Evolutionary conservation across 192 early-diverging fungal species (phyloP), one percentile per base, ranked within the genome.

Genomic region (Lobulomyces angularis): DNA sequence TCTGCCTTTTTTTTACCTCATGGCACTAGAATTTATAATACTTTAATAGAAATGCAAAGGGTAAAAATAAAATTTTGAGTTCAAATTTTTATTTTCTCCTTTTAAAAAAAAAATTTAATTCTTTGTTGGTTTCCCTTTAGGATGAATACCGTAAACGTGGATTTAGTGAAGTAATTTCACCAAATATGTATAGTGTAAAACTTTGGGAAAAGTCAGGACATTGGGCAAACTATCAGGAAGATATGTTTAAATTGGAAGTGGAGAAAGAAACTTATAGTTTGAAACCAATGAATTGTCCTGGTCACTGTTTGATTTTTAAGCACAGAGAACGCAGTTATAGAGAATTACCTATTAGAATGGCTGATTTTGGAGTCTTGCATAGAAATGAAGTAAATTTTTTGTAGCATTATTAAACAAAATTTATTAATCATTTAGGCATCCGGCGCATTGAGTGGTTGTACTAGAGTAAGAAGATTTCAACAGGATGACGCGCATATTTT

Each of bases 401-500:
- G n/a, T 32, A 11, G 31, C n/a, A 32, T n/a, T n/a, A 11, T 32
- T 11, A n/a, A 32, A 11, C 31, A n/a, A 11, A 11, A 32, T 11
- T 32, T 32, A 11, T 32, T 32, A 32, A 32, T n/a, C 11, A 32
- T 32, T 32, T 32, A 88, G 49, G 82, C 83, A 24, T 90, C 89
- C 11, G 94, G 94, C 12, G 94, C 94, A 6, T 62, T 98, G 21
- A 70, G 79, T 24, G 94, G 94, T 14, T 72, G 96, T 45, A 98
- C 94, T 12, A 87, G 94, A 53, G 91, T 96, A 27, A 81, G 94
- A 50, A 75, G 94, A 42, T 98, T 98, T 83, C 90, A 94, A 58
- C 94, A 98, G 59, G 94, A 98, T 54, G 94, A 98, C 72, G 91
- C 94, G 25, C 94, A 98, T 51, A 93, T 98, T 46, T 98, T 98